Percentiles rank a stretch among this genome's conserved stretches.
Evolutionary conservation across 768 basidiomycete genomes (phyloP).

Genomic region (Auriscalpium vulgare): DNA sequence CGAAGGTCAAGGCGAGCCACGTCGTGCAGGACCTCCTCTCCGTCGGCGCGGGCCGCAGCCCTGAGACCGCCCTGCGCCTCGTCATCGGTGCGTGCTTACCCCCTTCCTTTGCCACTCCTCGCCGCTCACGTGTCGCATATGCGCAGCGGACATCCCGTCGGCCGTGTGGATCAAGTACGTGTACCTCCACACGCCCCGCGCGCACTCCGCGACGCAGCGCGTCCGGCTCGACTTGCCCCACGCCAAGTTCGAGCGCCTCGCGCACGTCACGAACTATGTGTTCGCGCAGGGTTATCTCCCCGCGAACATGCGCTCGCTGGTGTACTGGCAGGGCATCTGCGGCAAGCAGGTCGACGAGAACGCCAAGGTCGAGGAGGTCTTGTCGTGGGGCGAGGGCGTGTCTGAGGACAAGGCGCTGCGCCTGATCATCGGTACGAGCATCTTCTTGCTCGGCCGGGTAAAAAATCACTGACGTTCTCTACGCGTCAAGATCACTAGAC

Average conservation of each 20-base stretch:
- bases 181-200: conserved; percentile 26
- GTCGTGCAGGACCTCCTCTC: conserved; percentile 28
- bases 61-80: conserved; percentile 37
- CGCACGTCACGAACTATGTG: conserved; percentile 41
- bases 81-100: conserved; percentile 31
- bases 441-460: not conserved
- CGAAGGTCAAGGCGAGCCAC: conserved; percentile 28
- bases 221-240: conserved; percentile 29
- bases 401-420: conserved; percentile 29
- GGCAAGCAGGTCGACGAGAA: conserved; percentile 27
- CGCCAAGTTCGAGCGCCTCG: conserved; percentile 29
- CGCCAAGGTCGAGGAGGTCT: conserved; percentile 19
- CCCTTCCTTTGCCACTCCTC: not conserved
- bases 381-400: conserved; percentile 25
- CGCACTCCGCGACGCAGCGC: conserved; percentile 33
- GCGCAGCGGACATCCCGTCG: conserved; percentile 32
- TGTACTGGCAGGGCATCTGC: conserved; percentile 34
- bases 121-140: not conserved
- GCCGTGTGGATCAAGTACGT: conserved; percentile 39
- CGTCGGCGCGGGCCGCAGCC: conserved; percentile 33
- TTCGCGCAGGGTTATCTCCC: conserved; percentile 33
- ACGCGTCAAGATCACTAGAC: too few species aligned
- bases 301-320: conserved; percentile 27
- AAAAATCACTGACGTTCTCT: too few species aligned
- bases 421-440: conserved; percentile 28